Percentiles rank a stretch among this genome's conserved stretches.
These are phyloP conservation scores for Vigna radiata DNA, from an alignment of 306 rosid genomes.

Conservation along the genomic window DNA sequence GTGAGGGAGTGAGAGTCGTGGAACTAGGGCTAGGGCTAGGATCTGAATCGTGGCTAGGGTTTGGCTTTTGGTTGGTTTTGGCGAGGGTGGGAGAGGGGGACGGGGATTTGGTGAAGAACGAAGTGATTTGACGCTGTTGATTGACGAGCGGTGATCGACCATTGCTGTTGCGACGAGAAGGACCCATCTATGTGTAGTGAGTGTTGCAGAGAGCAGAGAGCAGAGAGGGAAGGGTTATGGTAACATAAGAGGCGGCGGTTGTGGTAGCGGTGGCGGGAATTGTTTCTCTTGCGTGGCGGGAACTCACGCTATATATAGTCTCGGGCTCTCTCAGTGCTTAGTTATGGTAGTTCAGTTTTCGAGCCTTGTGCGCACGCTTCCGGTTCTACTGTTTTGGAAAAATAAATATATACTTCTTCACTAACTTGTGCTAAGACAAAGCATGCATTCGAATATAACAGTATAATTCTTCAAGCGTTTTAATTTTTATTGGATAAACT, in stretches of 20 bases:
- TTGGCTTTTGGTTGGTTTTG: constrained; percentile 41
- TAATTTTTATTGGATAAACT: no score
- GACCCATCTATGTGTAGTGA: constrained; percentile 48
- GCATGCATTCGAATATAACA: not conserved
- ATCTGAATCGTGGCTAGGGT: constrained; percentile 33
- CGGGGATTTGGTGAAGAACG: constrained; percentile 79
- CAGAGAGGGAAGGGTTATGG: not conserved
- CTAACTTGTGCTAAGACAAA: not conserved
- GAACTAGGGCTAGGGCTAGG: constrained; percentile 31
- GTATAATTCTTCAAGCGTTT: no score
- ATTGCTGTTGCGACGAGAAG: constrained; percentile 69
- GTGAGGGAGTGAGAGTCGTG: constrained; percentile 69
- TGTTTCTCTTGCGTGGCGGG: constrained; percentile 43
- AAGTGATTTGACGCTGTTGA: constrained; percentile 86
- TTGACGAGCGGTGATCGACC: constrained; percentile 84
- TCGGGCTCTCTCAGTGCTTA: not conserved
- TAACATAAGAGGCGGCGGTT: not conserved
- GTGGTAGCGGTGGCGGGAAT: constrained; percentile 49
- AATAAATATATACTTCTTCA: no score
- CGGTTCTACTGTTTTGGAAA: not conserved
- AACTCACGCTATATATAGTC: not conserved
- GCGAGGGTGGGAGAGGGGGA: constrained; percentile 47
- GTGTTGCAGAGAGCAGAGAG: not conserved
- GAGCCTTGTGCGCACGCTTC: not conserved
- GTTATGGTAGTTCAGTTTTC: not conserved